A percentile compares a stretch with the other conserved stretches of the same genome.
These are phyloP conservation scores for Didymella glomerata DNA, from an alignment of 2,329 filamentous ascomycete species.

Conservation along the genomic window DNA sequence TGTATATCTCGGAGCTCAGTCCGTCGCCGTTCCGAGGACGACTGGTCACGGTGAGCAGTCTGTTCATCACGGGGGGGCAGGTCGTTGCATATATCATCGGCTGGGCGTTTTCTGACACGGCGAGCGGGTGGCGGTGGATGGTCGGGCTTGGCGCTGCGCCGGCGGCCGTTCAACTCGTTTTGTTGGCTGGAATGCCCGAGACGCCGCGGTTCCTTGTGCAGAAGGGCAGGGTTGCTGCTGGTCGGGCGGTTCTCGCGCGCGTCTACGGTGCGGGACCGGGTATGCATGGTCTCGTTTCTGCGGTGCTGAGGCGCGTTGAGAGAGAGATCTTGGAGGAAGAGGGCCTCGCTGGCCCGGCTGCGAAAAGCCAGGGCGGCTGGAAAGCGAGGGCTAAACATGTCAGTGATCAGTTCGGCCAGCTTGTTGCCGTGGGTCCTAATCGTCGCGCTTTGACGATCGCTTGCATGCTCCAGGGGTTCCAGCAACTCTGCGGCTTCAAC, in stretches of 20 bases:
- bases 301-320: constrained; percentile 74
- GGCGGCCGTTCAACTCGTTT: constrained; percentile 72
- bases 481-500: constrained; percentile 78
- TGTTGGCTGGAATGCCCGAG: constrained; percentile 81
- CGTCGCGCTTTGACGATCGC: constrained; percentile 82
- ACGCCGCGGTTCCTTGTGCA: constrained; percentile 88
- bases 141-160: constrained; percentile 85
- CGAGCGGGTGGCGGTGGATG: constrained; percentile 84
- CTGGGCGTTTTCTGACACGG: constrained; percentile 70
- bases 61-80: constrained; percentile 89
- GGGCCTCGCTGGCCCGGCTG: constrained; percentile 51
- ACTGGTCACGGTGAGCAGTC: constrained; percentile 79
- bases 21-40: constrained; percentile 79
- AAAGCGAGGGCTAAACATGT: constrained; percentile 57
- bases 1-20: constrained; percentile 81
- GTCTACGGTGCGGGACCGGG: constrained; percentile 63
- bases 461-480: constrained; percentile 83
- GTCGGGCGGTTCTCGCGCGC: constrained; percentile 68
- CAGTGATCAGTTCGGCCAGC: constrained; percentile 63
- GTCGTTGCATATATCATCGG: constrained; percentile 87
- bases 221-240: constrained; percentile 68
- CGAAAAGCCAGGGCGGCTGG: constrained; percentile 39
- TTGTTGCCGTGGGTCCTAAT: constrained; percentile 59
- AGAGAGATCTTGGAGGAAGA: constrained; percentile 76
- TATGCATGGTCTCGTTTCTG: constrained; percentile 60